Evolutionary conservation across 257 asterid genomes (phyloP), one percentile per base, ranked within the genome.

Genomic region (Forsythia viridissima): DNA sequence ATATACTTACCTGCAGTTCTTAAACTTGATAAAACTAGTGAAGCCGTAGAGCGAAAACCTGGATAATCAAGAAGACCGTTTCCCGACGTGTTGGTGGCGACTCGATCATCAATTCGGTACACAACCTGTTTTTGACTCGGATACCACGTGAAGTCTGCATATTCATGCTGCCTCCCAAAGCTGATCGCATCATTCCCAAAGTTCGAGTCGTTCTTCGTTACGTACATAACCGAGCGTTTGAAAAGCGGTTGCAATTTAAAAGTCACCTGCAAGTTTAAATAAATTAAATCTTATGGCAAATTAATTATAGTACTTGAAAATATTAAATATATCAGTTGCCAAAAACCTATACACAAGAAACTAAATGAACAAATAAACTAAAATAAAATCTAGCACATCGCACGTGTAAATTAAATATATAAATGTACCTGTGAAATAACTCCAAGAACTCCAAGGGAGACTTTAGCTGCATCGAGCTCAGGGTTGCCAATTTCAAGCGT

Each of bases 391-490:
- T 24, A 24, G 24, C 24, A 24, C 24, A 24, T 24, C 0, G 24
- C 24, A 24, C 24, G 24, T 24, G 24, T 24, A 24, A 24, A 24
- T 24, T 24, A 24, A 24, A 24, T 24, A 24, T 24, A 61, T 61
- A 65, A 6, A 18, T 2, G 38, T 79, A 85, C 96, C 97, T 90
- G 89, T 1, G 93, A 84, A 74, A 92, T 87, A 67, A 92, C 92
- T 38, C 97, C 97, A 57, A 92, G 92, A 65, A 92, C 96, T 48
- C 97, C 97, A 3, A 92, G 89, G 3, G 97, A 92, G 20, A 92
- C 85, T 71, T 77, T 86, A 0, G 86, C 97, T 3, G 97, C 97
- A 82, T 92, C 87, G 3, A 92, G 68, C 48, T 87, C 96, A 30
- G 88, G 85, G 42, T 88, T 69, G 3, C 85, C 89, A 0, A 4